A percentile compares a stretch with the other conserved stretches of the same genome.
Conservation (phyloP, 768 basidiomycete genomes). For the Hysterangium stoloniferum region DNA sequence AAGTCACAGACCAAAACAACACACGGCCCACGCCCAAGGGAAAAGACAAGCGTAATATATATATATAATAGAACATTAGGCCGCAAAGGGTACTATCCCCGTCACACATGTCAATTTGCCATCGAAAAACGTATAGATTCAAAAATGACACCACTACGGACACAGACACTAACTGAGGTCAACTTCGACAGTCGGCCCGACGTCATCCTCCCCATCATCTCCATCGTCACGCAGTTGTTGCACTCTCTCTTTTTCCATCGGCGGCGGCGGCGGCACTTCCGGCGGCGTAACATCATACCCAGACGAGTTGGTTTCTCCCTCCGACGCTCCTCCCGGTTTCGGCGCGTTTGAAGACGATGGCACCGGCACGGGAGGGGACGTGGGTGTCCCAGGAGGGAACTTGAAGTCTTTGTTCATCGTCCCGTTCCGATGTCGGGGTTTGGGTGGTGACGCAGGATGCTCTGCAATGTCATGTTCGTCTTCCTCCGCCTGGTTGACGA, state of each 20-base stretch:
- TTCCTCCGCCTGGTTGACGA: constrained; percentile 28
- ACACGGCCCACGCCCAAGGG: too few species aligned
- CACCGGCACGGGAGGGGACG: constrained; percentile 23
- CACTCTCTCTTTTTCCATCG: constrained; percentile 61
- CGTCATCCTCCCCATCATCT: constrained; percentile 64
- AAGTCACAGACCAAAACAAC: too few species aligned
- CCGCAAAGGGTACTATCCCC: too few species aligned
- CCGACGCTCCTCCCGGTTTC: not conserved
- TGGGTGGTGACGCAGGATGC: constrained; percentile 33
- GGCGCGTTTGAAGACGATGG: constrained; percentile 18
- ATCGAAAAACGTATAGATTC: too few species aligned
- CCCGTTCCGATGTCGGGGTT: constrained; percentile 38
- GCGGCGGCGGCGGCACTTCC: constrained; percentile 75
- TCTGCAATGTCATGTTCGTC: not conserved
- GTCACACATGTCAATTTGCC: too few species aligned
- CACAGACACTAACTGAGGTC: constrained; percentile 5
- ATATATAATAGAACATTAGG: too few species aligned
- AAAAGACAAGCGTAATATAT: too few species aligned
- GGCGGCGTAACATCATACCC: constrained; percentile 16
- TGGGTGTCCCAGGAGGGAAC: constrained; percentile 40
- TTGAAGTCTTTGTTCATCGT: constrained; percentile 75
- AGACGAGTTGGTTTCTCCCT: not conserved
- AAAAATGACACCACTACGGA: too few species aligned
- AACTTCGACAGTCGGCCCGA: constrained; percentile 66
- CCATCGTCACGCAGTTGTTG: constrained; percentile 25